Evolutionary conservation across 2,329 filamentous ascomycete species (phyloP).

Genomic region (Stenocarpella maydis): DNA sequence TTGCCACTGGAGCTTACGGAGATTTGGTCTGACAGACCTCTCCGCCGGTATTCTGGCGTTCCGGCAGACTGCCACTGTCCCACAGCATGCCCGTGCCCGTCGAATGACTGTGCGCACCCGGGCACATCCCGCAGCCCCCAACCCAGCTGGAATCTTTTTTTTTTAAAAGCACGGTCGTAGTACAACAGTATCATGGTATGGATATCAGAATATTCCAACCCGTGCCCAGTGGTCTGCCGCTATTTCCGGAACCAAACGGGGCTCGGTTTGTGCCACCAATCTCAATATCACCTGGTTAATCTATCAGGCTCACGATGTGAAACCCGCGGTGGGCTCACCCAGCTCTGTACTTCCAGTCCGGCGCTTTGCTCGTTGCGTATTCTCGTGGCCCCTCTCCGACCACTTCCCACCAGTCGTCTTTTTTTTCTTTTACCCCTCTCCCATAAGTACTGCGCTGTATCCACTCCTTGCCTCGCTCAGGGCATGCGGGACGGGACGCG

Average conservation of each 20-base stretch:
- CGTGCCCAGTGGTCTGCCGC: background rate
- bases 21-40: background rate
- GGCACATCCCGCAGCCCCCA: background rate
- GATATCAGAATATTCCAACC: background rate
- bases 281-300: conserved; percentile 14
- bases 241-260: conserved; percentile 4
- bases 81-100: background rate
- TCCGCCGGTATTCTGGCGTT: too few relatives aligned
- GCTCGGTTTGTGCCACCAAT: conserved; percentile 13
- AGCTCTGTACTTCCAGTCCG: background rate
- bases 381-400: background rate
- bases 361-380: background rate
- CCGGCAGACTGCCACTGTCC: background rate
- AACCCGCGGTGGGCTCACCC: conserved; percentile 12
- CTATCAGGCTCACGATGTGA: conserved; percentile 18
- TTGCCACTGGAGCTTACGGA: conserved; percentile 17
- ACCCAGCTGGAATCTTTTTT: background rate
- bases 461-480: background rate
- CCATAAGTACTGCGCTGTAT: background rate
- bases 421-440: background rate
- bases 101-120: background rate
- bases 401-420: background rate
- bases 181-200: background rate
- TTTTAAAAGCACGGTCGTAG: background rate
- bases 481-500: background rate